Evolutionary conservation across 1,284 basidiomycete species (phyloP).

Genomic region (Moniliophthora roreri): DNA sequence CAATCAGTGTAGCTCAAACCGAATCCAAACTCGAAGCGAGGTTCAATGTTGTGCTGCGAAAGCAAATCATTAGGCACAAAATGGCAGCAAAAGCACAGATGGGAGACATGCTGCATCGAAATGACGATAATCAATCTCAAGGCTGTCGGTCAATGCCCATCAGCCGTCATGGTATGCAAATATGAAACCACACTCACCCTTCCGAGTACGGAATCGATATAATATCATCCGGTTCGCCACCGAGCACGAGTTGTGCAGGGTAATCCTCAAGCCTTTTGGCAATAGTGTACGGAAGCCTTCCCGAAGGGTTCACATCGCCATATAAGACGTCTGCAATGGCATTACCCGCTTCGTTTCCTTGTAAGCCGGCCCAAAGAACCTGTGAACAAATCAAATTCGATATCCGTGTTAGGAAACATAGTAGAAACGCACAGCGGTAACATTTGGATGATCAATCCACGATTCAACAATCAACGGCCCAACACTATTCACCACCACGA

Average conservation of each 20-base stretch:
- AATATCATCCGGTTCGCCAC: constrained; percentile 36
- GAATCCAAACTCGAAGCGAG: constrained; percentile 79
- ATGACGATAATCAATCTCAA: constrained; percentile 76
- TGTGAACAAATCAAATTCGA: too few relatives aligned
- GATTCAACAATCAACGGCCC: constrained; percentile 47
- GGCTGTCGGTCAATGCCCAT: constrained; percentile 22
- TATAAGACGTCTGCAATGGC: constrained; percentile 73
- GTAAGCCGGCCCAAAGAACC: constrained; percentile 61
- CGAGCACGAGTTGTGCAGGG: constrained; percentile 54
- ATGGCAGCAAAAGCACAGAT: neutral
- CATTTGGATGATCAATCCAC: constrained; percentile 50
- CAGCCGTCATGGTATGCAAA: neutral
- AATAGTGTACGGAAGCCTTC: constrained; percentile 80
- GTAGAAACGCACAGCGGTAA: constrained; percentile 37
- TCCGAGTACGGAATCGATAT: constrained; percentile 67
- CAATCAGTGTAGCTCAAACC: constrained; percentile 86
- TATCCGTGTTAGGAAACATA: too few relatives aligned
- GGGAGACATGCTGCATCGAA: constrained; percentile 61
- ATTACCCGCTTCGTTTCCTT: constrained; percentile 80
- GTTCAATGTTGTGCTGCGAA: constrained; percentile 48
- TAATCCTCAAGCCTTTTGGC: constrained; percentile 71
- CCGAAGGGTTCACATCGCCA: constrained; percentile 74
- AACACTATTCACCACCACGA: constrained; percentile 56
- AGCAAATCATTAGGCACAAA: neutral
- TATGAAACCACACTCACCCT: constrained; percentile 33